Conservation (phyloP, 345 rosid genomes). For the Salix arbutifolia region DNA sequence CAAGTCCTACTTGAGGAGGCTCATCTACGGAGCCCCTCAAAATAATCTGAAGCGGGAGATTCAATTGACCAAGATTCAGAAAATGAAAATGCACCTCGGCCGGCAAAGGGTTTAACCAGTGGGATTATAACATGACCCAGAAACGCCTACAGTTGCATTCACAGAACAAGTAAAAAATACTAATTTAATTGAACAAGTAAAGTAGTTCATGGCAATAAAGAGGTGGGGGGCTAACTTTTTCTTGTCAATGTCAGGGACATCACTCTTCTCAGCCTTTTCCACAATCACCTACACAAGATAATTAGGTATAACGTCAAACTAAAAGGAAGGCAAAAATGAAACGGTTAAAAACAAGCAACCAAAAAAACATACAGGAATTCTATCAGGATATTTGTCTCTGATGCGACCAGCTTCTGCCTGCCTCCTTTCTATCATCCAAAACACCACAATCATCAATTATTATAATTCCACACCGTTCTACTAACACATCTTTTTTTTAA, state of each 20-base stretch:
- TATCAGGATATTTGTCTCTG: slow-evolving; percentile 90
- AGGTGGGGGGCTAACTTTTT: slow-evolving; percentile 55
- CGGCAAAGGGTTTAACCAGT: too few relatives aligned
- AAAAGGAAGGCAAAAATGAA: background rate
- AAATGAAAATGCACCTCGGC: too few relatives aligned
- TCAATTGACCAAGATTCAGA: too few relatives aligned
- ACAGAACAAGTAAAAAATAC: background rate
- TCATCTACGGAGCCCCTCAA: background rate
- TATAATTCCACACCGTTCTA: background rate
- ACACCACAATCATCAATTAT: background rate
- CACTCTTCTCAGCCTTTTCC: slow-evolving; percentile 90
- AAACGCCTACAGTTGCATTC: too few relatives aligned
- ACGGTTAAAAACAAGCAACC: background rate
- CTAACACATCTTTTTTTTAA: background rate
- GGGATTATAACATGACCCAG: too few relatives aligned
- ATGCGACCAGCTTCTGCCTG: slow-evolving; percentile 92
- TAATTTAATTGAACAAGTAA: background rate
- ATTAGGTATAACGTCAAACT: background rate
- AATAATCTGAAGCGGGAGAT: too few relatives aligned
- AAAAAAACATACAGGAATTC: slow-evolving; percentile 68
- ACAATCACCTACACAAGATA: slow-evolving; percentile 65
- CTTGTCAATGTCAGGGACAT: slow-evolving; percentile 95
- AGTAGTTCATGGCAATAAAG: background rate
- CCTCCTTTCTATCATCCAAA: slow-evolving; percentile 66
- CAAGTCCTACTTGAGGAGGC: background rate